Conservation (phyloP, 345 rosid genomes). For the Eucalyptus caleyi region DNA sequence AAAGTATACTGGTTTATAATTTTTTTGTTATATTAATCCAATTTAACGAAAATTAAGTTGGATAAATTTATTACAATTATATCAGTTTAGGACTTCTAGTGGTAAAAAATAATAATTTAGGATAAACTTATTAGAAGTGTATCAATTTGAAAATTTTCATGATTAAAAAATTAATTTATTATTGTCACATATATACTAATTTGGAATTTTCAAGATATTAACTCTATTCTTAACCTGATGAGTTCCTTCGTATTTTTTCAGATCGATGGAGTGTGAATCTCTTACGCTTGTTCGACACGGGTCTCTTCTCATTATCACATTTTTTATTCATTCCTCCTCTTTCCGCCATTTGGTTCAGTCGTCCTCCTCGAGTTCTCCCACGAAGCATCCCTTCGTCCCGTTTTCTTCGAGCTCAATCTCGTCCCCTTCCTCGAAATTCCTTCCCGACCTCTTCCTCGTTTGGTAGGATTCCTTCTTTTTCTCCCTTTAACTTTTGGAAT, state of each 20-base stretch:
- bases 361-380: neutral
- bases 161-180: too few relatives aligned
- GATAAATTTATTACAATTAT: too few relatives aligned
- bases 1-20: fast-evolving
- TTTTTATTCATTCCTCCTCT: neutral
- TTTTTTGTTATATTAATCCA: too few relatives aligned
- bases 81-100: fast-evolving
- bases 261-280: neutral
- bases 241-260: neutral
- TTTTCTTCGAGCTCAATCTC: neutral
- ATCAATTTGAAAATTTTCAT: too few relatives aligned
- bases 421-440: neutral
- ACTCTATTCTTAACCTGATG: neutral
- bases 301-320: neutral
- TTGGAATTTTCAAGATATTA: too few relatives aligned
- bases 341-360: neutral
- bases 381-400: neutral
- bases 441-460: neutral
- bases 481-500: neutral
- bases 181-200: fast-evolving
- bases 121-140: too few relatives aligned
- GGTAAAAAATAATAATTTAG: too few relatives aligned
- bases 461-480: neutral
- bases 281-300: neutral
- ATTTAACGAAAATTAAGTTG: too few relatives aligned